These are phyloP conservation scores for Vaccinium darrowii DNA, from an alignment of 148 eudicot genomes.

Conservation along the genomic window DNA sequence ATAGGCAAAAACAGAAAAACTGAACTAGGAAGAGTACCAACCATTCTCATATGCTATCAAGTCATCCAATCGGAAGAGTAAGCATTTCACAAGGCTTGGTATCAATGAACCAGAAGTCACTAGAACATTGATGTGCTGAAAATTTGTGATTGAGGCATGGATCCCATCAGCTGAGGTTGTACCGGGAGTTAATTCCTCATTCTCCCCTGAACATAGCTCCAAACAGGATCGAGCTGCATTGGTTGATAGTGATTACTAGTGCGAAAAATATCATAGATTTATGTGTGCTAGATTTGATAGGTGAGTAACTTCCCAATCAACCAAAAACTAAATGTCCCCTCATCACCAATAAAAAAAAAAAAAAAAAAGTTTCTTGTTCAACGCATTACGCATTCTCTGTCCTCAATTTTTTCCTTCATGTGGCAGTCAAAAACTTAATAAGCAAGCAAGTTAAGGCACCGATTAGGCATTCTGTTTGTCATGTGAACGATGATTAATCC, in stretches of 20 bases:
- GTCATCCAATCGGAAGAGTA: constrained; percentile 70
- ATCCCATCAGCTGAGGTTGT: constrained; percentile 28
- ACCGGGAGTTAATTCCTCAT: constrained; percentile 22
- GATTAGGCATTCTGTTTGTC: neutral
- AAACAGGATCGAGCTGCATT: constrained; percentile 74
- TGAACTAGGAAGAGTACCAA: constrained; percentile 26
- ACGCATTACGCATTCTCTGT: neutral
- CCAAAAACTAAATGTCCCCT: neutral
- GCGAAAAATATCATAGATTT: neutral
- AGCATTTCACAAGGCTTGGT: constrained; percentile 92
- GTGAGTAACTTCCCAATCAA: neutral
- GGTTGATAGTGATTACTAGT: constrained; percentile 10
- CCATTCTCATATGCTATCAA: constrained; percentile 71
- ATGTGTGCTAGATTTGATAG: neutral
- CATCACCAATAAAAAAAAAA: neutral
- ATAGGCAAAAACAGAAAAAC: constrained; percentile 1
- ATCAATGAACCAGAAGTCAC: constrained; percentile 87
- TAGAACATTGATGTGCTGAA: constrained; percentile 52
- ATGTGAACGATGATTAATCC: neutral
- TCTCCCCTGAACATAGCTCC: constrained; percentile 61
- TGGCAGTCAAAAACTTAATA: neutral
- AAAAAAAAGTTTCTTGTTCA: neutral
- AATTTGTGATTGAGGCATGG: constrained; percentile 14
- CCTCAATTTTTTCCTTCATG: neutral
- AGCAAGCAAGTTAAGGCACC: neutral